Evolutionary conservation across 106 monocot species (phyloP).

Genomic region (Narthecium ossifragum): DNA sequence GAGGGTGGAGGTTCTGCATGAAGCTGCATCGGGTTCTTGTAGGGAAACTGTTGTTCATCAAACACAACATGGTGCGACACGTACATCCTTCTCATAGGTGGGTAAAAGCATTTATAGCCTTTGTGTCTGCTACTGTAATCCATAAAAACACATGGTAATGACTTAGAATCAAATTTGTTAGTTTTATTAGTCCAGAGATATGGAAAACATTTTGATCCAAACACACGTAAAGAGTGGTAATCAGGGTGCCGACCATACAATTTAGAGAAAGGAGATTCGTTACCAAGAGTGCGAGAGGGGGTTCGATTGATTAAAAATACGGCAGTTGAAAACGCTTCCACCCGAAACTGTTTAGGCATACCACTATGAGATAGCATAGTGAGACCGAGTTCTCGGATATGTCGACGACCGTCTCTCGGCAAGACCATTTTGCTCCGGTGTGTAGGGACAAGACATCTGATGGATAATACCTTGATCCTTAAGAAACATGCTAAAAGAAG

Average conservation of each 20-base stretch:
- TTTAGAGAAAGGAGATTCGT: neutral
- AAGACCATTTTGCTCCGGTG: too few relatives aligned
- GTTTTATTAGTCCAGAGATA: neutral
- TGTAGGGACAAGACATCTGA: too few relatives aligned
- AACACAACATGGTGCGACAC: neutral
- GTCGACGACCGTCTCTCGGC: neutral
- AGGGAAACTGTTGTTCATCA: neutral
- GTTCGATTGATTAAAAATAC: neutral
- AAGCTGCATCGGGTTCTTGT: too few relatives aligned
- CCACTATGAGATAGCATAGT: slow-evolving; percentile 1
- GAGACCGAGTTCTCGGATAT: neutral
- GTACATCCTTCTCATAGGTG: neutral
- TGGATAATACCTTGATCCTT: too few relatives aligned
- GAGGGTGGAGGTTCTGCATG: neutral
- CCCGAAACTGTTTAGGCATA: neutral
- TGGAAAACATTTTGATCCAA: neutral
- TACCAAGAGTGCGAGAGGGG: neutral
- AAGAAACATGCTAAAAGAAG: too few relatives aligned
- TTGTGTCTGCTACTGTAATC: slow-evolving; percentile 1
- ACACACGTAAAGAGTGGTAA: neutral
- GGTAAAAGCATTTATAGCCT: neutral
- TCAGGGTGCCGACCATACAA: neutral
- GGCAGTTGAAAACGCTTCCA: neutral
- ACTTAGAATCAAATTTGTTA: neutral
- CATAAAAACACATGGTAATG: neutral